Evolutionary conservation across 208 protist genomes (phyloP).

Genomic region (Crithidia fasciculata): DNA sequence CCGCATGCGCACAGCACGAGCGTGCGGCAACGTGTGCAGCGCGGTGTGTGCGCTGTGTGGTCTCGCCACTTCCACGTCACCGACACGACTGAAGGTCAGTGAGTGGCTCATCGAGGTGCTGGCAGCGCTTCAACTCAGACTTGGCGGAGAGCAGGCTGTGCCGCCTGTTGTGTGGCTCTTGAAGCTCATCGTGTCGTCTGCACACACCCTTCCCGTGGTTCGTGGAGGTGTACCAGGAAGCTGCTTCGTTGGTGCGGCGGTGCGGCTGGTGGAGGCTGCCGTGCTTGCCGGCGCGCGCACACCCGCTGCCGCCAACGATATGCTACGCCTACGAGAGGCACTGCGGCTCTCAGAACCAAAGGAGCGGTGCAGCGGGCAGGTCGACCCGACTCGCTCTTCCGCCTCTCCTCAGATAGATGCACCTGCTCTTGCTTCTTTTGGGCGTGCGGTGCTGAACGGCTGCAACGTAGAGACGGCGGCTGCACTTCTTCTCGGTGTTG

Average conservation of each 20-base stretch:
- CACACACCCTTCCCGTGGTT: neutral
- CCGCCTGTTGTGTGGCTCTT: too few species aligned
- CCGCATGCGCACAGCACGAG: too few species aligned
- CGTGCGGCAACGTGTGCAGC: too few species aligned
- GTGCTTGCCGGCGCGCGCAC: neutral
- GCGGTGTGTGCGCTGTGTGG: too few species aligned
- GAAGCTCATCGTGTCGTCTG: too few species aligned
- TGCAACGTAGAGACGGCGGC: slow-evolving; percentile 9
- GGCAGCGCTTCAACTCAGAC: too few species aligned
- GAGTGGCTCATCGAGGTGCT: too few species aligned
- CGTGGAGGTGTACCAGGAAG: neutral
- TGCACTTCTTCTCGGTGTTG: neutral
- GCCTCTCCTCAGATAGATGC: neutral
- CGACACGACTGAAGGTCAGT: too few species aligned
- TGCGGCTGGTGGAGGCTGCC: too few species aligned
- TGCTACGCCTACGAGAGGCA: neutral
- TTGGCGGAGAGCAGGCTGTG: too few species aligned
- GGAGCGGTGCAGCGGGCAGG: too few species aligned
- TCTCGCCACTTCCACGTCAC: too few species aligned
- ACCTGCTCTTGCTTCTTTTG: neutral
- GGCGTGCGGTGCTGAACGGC: slow-evolving; percentile 12
- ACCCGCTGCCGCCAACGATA: neutral
- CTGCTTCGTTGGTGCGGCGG: neutral
- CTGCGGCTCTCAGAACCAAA: neutral
- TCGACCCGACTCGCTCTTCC: neutral